These are phyloP conservation scores for Ustilago hordei DNA, from an alignment of 1,284 basidiomycete genomes.

Conservation along the genomic window DNA sequence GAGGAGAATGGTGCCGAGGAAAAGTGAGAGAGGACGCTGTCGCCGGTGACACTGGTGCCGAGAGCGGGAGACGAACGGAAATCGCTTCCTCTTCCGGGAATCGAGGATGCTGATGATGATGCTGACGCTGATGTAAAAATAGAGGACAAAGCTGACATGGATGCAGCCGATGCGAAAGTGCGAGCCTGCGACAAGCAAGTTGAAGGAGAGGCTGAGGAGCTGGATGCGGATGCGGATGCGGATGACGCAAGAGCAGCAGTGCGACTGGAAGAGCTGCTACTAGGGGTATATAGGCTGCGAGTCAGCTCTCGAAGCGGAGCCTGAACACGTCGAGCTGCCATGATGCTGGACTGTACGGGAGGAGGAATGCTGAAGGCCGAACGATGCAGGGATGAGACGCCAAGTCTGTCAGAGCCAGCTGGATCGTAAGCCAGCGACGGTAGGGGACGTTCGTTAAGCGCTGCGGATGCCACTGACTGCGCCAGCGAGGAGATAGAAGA, in stretches of 20 bases:
- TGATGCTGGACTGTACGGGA: slow-evolving; percentile 1
- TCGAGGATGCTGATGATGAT: slow-evolving; percentile 21
- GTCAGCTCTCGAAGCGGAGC: slow-evolving; percentile 19
- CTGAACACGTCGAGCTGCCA: slow-evolving; percentile 34
- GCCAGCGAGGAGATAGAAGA: slow-evolving; percentile 4
- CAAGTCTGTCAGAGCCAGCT: no score
- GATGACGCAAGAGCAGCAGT: slow-evolving; percentile 2
- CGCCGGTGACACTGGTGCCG: slow-evolving; percentile 30
- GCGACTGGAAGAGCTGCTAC: slow-evolving; percentile 18
- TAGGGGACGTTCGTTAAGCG: not conserved
- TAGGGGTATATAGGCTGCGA: slow-evolving; percentile 11
- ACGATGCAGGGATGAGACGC: not conserved
- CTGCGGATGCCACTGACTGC: not conserved
- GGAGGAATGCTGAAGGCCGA: not conserved
- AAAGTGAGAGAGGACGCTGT: slow-evolving; percentile 47
- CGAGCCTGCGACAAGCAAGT: slow-evolving; percentile 11
- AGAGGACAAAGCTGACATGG: slow-evolving; percentile 27
- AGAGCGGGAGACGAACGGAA: slow-evolving; percentile 27
- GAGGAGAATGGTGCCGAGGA: slow-evolving; percentile 37
- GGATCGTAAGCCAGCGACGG: not conserved
- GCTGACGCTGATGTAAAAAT: slow-evolving; percentile 26
- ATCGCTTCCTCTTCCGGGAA: slow-evolving; percentile 13
- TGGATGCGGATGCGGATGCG: not conserved
- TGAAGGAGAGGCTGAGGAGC: slow-evolving; percentile 15
- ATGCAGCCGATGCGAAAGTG: slow-evolving; percentile 29